phyloP scores from a whole-genome alignment of 441 rosid genomes.

The Jatropha podagrica region DNA sequence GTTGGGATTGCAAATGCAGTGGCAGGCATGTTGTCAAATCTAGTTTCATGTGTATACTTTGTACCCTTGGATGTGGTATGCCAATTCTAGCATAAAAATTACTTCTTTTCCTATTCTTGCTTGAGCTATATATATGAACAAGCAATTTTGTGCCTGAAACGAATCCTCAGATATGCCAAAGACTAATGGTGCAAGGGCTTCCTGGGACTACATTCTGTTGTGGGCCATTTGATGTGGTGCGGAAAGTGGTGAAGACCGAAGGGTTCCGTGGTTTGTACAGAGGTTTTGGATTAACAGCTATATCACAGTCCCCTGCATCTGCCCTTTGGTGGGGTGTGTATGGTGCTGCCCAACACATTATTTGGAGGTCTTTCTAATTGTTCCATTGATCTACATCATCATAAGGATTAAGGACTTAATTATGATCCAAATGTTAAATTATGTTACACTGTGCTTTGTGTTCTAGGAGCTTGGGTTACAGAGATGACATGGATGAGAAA shows the following conservation, averaged over 20 bases:
- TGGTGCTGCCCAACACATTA: conserved; percentile 56
- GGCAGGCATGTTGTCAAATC: conserved; percentile 63
- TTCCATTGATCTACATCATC: background rate
- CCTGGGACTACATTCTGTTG: conserved; percentile 44
- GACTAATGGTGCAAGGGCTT: conserved; percentile 66
- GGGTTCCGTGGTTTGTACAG: conserved; percentile 62
- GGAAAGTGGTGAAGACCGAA: conserved; percentile 44
- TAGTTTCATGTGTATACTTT: conserved; percentile 54
- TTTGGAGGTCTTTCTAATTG: conserved; percentile 49
- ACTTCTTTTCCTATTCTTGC: conserved; percentile 6
- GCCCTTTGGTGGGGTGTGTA: conserved; percentile 82
- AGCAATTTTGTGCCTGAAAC: background rate
- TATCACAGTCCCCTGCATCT: conserved; percentile 56
- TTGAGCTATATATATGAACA: background rate
- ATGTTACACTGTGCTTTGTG: background rate
- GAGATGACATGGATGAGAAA: conserved; percentile 47
- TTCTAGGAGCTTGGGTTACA: conserved; percentile 55
- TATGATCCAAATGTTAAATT: too few relatives aligned
- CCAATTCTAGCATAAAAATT: background rate
- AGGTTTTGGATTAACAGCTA: conserved; percentile 60
- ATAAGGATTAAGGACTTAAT: background rate
- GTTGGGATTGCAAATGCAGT: conserved; percentile 57
- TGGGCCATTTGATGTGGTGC: conserved; percentile 49
- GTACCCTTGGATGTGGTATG: conserved; percentile 72
- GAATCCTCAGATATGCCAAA: conserved; percentile 47